phyloP scores from a whole-genome alignment of 768 basidiomycete genomes.

The Serendipita sp. region DNA sequence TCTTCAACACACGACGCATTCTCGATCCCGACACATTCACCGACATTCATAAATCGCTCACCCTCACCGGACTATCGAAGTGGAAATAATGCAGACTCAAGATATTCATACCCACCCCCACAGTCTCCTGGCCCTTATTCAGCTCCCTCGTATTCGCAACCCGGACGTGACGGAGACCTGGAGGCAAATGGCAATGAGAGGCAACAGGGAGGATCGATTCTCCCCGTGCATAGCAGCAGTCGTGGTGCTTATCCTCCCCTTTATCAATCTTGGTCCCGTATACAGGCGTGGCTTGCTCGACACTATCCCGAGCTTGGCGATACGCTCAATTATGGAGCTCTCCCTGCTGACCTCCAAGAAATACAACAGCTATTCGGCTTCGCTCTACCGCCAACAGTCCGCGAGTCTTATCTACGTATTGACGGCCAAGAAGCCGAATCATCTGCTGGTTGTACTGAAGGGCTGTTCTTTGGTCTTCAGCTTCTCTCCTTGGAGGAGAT shows the following conservation, averaged over 20 bases:
- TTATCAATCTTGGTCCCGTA: conserved; percentile 65
- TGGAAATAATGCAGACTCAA: conserved; percentile 27
- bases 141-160: neutral
- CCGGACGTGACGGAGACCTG: neutral
- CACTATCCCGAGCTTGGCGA: conserved; percentile 92
- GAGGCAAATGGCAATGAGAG: neutral
- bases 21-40: conserved; percentile 62
- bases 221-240: conserved; percentile 19
- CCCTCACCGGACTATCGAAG: conserved; percentile 18
- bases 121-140: conserved; percentile 18
- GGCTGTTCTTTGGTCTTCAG: conserved; percentile 91
- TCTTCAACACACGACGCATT: conserved; percentile 77
- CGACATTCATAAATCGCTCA: conserved; percentile 33
- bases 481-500: conserved; percentile 85
- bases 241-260: conserved; percentile 50
- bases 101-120: conserved; percentile 50
- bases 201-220: conserved; percentile 15
- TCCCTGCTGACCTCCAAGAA: conserved; percentile 58
- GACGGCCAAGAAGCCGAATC: conserved; percentile 94
- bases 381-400: conserved; percentile 65
- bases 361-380: conserved; percentile 77
- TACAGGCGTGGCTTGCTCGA: conserved; percentile 62
- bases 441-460: conserved; percentile 71
- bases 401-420: conserved; percentile 73
- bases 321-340: conserved; percentile 83